phyloP scores from a whole-genome alignment of 352 stramenopile genomes.

The Globisporangium mamillatum region DNA sequence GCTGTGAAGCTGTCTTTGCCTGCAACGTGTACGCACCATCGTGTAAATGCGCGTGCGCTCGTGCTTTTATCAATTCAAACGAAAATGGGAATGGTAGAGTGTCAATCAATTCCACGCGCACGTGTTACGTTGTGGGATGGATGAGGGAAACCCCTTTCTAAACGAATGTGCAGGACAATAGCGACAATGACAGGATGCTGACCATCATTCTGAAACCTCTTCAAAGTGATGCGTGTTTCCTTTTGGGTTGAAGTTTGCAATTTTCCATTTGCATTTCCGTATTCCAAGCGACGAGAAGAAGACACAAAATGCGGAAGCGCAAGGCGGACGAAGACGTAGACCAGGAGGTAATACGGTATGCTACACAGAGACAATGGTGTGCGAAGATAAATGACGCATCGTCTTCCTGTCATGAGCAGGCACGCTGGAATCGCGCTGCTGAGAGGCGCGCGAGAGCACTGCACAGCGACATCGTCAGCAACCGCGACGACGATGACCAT shows the following conservation, averaged over 20 bases:
- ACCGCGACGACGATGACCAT: neutral
- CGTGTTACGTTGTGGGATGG: neutral
- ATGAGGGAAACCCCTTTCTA: slow-evolving; percentile 14
- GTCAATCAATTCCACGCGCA: neutral
- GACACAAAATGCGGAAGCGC: slow-evolving; percentile 17
- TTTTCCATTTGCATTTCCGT: slow-evolving; percentile 15
- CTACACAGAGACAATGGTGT: slow-evolving; percentile 12
- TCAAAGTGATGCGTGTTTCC: slow-evolving; percentile 4
- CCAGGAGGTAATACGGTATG: neutral
- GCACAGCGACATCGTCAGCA: neutral
- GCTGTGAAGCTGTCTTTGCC: neutral
- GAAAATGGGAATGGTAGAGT: slow-evolving; percentile 3
- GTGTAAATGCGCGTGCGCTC: neutral
- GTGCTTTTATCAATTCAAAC: slow-evolving; percentile 7
- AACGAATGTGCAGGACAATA: slow-evolving; percentile 12
- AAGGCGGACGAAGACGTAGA: neutral
- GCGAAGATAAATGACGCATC: neutral
- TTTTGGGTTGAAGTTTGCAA: slow-evolving; percentile 11
- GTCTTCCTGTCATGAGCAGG: neutral
- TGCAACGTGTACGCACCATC: neutral
- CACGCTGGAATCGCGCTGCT: neutral
- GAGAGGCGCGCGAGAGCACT: neutral
- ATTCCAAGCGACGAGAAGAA: slow-evolving; percentile 1
- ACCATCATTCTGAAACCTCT: slow-evolving; percentile 12
- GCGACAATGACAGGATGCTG: neutral